phyloP scores from a whole-genome alignment of 768 basidiomycete species.

The Trichaptum fuscoviolaceum region DNA sequence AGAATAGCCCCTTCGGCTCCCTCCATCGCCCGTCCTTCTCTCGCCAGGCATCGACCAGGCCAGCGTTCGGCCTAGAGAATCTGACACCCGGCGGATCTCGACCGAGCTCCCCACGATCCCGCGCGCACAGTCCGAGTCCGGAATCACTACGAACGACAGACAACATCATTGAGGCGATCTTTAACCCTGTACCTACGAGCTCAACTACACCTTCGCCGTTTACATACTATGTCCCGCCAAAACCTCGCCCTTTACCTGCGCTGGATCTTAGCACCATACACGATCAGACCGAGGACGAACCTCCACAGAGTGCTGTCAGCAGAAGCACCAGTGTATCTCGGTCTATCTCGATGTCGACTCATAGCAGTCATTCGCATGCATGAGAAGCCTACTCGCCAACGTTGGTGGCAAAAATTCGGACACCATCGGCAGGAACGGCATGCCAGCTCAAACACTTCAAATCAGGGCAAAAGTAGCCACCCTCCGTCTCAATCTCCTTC shows the following conservation, averaged over 20 bases:
- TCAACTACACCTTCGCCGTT: slow-evolving; percentile 25
- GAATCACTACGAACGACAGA: slow-evolving; percentile 64
- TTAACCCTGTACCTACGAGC: slow-evolving; percentile 59
- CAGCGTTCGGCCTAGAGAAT: neutral
- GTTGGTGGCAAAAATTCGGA: neutral
- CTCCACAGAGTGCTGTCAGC: neutral
- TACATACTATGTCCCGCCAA: slow-evolving; percentile 30
- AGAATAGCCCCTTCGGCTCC: slow-evolving; percentile 15
- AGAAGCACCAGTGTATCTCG: neutral
- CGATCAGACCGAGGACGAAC: neutral
- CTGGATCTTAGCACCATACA: neutral
- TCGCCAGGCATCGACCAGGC: neutral
- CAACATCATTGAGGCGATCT: slow-evolving; percentile 70
- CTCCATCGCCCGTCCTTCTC: neutral
- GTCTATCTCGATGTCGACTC: neutral
- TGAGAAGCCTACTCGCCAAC: neutral
- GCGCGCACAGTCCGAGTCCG: neutral
- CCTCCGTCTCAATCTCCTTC: neutral
- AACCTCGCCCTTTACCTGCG: neutral
- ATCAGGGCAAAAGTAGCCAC: neutral
- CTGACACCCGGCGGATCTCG: slow-evolving; percentile 1
- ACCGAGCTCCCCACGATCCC: neutral
- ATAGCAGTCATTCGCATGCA: neutral
- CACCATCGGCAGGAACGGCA: neutral
- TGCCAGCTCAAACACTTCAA: neutral